Evolutionary conservation across 495 filamentous ascomycete genomes (phyloP).

Genomic region (Penicillium daleae): DNA sequence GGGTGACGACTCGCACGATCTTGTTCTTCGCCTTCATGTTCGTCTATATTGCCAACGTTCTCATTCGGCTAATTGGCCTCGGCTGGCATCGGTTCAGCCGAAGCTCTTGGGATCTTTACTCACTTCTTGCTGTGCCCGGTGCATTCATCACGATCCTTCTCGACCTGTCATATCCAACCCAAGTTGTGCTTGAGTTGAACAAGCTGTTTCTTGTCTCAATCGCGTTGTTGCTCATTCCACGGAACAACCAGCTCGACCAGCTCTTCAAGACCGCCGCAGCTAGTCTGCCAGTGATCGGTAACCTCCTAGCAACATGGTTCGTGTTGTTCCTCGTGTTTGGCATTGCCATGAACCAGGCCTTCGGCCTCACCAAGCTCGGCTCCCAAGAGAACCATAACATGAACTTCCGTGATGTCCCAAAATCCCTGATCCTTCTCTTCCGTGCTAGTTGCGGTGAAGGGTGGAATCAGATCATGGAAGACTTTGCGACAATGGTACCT

Average conservation of each 20-base stretch:
- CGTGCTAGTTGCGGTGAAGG: constrained; percentile 90
- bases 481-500: constrained; percentile 76
- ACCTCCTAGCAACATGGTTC: constrained; percentile 94
- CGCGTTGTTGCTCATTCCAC: constrained; percentile 87
- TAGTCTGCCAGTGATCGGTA: constrained; percentile 85
- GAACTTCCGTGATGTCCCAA: constrained; percentile 92
- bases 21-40: constrained; percentile 85
- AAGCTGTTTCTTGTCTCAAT: constrained; percentile 93
- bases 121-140: constrained; percentile 81
- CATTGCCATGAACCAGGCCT: constrained; percentile 94
- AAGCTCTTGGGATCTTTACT: constrained; percentile 96
- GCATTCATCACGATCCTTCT: constrained; percentile 78
- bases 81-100: constrained; percentile 91
- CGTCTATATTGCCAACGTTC: constrained; percentile 82
- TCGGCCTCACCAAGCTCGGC: constrained; percentile 91
- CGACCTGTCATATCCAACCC: constrained; percentile 55
- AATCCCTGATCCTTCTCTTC: constrained; percentile 92
- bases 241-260: constrained; percentile 97
- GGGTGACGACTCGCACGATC: constrained; percentile 67
- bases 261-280: constrained; percentile 99
- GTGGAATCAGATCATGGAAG: constrained; percentile 97
- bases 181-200: constrained; percentile 76
- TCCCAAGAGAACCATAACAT: constrained; percentile 73
- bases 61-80: constrained; percentile 83
- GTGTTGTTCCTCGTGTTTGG: constrained; percentile 95